Base-by-base conservation (phyloP, 208 protist genomes). In the Leptomonas pyrrhocoris region DNA sequence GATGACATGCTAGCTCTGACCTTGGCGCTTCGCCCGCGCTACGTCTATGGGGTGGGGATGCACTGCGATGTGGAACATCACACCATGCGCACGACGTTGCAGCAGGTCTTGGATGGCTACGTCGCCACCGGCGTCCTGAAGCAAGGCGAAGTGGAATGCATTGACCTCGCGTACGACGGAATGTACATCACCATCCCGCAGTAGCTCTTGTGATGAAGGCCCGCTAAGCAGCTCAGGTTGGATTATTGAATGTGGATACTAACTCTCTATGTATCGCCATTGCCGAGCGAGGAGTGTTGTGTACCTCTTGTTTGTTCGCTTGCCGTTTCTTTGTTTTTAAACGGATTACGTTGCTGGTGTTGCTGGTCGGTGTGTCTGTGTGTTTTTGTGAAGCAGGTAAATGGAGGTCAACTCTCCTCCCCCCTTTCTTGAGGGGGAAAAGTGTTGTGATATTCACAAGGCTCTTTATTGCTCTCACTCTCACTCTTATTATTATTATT, bases 61-160 rank as follows among this genome's bases (percentile, higher is more conserved):
- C 92, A 87, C 61, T 96, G 91, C 65, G 77, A 88, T 11, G 38
- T 96, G 21, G 76, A 87, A 68, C 83, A 96, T 65, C 21, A 73
- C 0, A 25, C 23, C 12, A 81, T 79, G 9, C 79, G 83, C 38
- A 45, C 49, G 30, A 28, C 70, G 60, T 43, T 82, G 45, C 45
- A 70, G 77, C 49, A 84, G 21, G 68, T 74, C n/a, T 46, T 95
- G 25, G 62, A 66, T 2, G 58, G 57, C 19, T 70, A 68, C 42
- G 50, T 67, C 38, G 59, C 61, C 25, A 68, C 68, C 61, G 85
- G 77, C 16, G 31, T 16, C 13, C 66, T 85, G 28, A 19, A 43
- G 34, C 31, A 36, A 8, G 80, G 70, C 21, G 73, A 83, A 55
- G 85, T 92, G 23, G 51, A 83, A 45, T 74, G 60, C 50, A 73